Evolutionary conservation across 2,329 filamentous ascomycete species (phyloP).

Genomic region (Aspergillus sp.): DNA sequence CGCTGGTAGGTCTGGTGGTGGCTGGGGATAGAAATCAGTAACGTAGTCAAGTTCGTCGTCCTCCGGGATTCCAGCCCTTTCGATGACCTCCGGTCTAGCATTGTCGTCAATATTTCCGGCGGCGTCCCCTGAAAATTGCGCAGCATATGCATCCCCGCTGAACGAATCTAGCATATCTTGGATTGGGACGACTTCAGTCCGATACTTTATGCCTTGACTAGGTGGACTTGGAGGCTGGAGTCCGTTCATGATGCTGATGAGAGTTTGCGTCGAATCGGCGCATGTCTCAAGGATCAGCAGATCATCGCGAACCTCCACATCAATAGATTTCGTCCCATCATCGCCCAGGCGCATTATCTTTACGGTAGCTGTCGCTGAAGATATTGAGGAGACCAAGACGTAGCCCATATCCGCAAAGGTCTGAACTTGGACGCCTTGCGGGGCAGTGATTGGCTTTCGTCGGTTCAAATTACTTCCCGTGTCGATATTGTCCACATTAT

Average conservation of each 20-base stretch:
- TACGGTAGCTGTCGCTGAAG: constrained; percentile 70
- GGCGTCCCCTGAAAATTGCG: constrained; percentile 27
- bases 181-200: constrained; percentile 81
- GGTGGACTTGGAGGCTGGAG: constrained; percentile 81
- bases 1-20: constrained; percentile 37
- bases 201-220: constrained; percentile 79
- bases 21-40: constrained; percentile 55
- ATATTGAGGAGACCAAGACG: constrained; percentile 83
- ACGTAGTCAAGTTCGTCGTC: constrained; percentile 51
- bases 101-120: constrained; percentile 18
- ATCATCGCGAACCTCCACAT: constrained; percentile 81
- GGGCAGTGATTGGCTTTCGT: constrained; percentile 23
- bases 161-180: constrained; percentile 88
- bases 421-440: constrained; percentile 47
- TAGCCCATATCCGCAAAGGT: constrained; percentile 66
- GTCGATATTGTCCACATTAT: constrained; percentile 61
- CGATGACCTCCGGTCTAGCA: constrained; percentile 42
- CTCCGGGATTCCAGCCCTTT: constrained; percentile 41
- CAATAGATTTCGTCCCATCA: constrained; percentile 65
- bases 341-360: constrained; percentile 57
- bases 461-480: constrained; percentile 33
- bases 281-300: constrained; percentile 91
- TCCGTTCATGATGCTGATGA: constrained; percentile 75
- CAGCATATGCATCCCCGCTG: constrained; percentile 75
- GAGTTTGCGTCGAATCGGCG: constrained; percentile 92